A percentile compares a stretch with the other conserved stretches of the same genome.
Evolutionary conservation across 2,329 filamentous ascomycete genomes (phyloP).

Genomic region (Apiospora marii): DNA sequence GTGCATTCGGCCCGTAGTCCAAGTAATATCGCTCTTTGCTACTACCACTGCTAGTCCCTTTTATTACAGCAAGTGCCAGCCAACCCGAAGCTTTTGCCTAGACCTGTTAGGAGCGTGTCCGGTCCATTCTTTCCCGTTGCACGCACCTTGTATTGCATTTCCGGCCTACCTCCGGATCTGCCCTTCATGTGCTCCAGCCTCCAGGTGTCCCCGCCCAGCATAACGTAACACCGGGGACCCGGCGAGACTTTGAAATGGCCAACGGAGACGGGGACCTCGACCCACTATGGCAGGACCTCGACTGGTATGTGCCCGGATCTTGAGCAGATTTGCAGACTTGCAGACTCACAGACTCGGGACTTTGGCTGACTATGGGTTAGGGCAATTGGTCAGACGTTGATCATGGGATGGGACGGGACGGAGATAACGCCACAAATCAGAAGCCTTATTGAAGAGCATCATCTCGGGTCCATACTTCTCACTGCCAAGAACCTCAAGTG

Average conservation of each 20-base stretch:
- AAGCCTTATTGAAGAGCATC: conserved; percentile 80
- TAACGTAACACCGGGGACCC: conserved; percentile 40
- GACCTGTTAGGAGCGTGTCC: not conserved
- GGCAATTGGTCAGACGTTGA: conserved; percentile 78
- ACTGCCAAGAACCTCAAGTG: conserved; percentile 88
- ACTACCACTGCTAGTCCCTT: not conserved
- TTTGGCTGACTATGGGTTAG: conserved; percentile 50
- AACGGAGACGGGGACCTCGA: conserved; percentile 59
- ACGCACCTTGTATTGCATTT: not conserved
- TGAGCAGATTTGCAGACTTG: not conserved
- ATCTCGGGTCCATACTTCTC: conserved; percentile 86
- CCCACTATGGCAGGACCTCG: conserved; percentile 77
- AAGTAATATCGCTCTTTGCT: not conserved
- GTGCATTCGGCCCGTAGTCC: not conserved
- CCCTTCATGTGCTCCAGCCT: conserved; percentile 23
- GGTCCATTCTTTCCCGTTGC: not conserved
- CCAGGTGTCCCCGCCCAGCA: conserved; percentile 32
- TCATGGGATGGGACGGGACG: conserved; percentile 88
- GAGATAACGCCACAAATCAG: conserved; percentile 84
- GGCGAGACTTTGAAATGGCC: conserved; percentile 40
- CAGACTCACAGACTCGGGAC: conserved; percentile 27
- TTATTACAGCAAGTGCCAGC: not conserved
- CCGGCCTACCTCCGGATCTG: conserved; percentile 16
- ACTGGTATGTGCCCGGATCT: conserved; percentile 67
- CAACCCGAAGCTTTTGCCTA: conserved; percentile 12